These are phyloP conservation scores for Raffaelea arxii DNA, from an alignment of 2,329 filamentous ascomycete genomes.

Conservation along the genomic window DNA sequence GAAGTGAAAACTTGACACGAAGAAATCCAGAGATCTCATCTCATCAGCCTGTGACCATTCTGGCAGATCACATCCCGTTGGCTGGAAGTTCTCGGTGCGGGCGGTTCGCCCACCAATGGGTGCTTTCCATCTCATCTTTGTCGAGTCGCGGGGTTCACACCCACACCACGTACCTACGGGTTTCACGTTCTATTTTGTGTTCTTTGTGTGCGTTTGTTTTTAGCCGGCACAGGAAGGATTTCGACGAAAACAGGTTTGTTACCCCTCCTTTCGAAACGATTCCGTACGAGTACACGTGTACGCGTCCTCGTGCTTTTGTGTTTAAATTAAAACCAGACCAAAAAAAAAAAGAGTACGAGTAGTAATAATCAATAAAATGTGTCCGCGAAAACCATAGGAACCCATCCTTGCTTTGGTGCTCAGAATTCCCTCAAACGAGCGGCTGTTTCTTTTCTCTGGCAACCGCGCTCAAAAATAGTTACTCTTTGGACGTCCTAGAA, in stretches of 20 bases:
- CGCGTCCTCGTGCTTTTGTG: not conserved
- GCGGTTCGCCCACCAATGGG: not conserved
- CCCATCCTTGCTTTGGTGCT: conserved; percentile 12
- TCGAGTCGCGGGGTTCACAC: no score
- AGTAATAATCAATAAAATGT: conserved; percentile 7
- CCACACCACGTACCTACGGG: no score
- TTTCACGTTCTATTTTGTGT: not conserved
- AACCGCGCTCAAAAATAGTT: conserved; percentile 8
- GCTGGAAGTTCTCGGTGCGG: not conserved
- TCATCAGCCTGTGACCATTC: no score
- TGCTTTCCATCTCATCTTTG: not conserved
- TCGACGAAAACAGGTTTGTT: not conserved
- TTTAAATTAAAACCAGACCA: not conserved
- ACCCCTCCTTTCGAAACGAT: not conserved
- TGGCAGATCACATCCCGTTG: conserved; percentile 6
- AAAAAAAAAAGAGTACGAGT: not conserved
- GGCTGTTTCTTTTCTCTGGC: conserved; percentile 15
- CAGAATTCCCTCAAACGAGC: conserved; percentile 18
- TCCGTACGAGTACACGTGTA: not conserved
- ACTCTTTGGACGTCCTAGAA: not conserved
- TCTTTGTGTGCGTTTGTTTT: not conserved
- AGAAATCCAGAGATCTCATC: no score
- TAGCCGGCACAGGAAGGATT: not conserved
- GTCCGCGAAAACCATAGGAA: conserved; percentile 17
- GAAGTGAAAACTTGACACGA: no score